Percentiles rank a stretch among this genome's conserved stretches.
phyloP scores from a whole-genome alignment of 106 monocot genomes.

The Vanilla planifolia region DNA sequence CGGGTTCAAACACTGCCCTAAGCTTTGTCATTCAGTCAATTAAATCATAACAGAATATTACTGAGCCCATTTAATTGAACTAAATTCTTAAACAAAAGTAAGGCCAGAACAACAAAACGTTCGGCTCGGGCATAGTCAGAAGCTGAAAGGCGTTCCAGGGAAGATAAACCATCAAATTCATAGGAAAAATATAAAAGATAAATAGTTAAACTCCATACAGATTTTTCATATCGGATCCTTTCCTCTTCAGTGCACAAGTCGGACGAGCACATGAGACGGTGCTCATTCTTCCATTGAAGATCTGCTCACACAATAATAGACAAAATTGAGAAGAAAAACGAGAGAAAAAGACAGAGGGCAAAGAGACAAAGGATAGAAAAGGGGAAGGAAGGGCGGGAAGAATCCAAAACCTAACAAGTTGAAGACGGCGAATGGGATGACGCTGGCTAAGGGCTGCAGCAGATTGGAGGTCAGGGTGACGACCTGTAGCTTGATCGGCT shows the following conservation, averaged over 20 bases:
- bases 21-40: too few relatives aligned
- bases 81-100: too few relatives aligned
- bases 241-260: constrained; percentile 54
- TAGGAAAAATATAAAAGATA: background rate
- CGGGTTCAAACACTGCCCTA: too few relatives aligned
- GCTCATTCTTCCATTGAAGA: constrained; percentile 79
- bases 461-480: constrained; percentile 52
- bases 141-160: too few relatives aligned
- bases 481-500: constrained; percentile 45
- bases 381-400: background rate
- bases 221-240: constrained; percentile 43
- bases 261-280: constrained; percentile 50
- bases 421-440: constrained; percentile 79
- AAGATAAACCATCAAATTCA: background rate
- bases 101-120: too few relatives aligned
- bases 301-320: constrained; percentile 19
- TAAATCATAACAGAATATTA: too few relatives aligned
- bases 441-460: constrained; percentile 62
- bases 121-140: too few relatives aligned
- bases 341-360: background rate
- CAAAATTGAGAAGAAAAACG: background rate
- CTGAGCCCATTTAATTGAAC: too few relatives aligned
- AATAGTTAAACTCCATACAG: constrained; percentile 16
- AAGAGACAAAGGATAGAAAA: background rate
- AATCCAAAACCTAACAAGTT: constrained; percentile 58